These are phyloP conservation scores for Bathelium albidoporum DNA, from an alignment of 495 filamentous ascomycete genomes.

Conservation along the genomic window DNA sequence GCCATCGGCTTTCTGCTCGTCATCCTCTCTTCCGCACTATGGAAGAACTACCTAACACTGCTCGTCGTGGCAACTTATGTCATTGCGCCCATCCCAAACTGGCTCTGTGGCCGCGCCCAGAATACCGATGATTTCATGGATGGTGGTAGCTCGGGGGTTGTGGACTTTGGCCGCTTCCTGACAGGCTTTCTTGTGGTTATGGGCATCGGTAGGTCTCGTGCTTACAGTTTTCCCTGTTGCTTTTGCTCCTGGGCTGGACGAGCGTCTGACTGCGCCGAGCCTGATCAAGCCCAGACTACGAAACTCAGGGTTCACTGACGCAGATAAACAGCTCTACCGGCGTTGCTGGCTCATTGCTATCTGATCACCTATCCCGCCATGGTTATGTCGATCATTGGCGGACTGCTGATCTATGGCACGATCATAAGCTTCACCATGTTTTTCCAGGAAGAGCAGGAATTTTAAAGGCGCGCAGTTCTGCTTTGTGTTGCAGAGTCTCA, in stretches of 20 bases:
- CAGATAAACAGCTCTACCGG: slow-evolving; percentile 63
- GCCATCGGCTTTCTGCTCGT: slow-evolving; percentile 98
- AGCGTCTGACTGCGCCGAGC: no score
- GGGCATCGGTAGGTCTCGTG: slow-evolving; percentile 71
- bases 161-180: slow-evolving; percentile 88
- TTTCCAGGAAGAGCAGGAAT: slow-evolving; percentile 94
- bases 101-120: slow-evolving; percentile 76
- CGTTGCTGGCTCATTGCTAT: slow-evolving; percentile 71
- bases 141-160: slow-evolving; percentile 63
- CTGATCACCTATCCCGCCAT: slow-evolving; percentile 76
- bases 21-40: slow-evolving; percentile 93
- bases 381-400: slow-evolving; percentile 89
- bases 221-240: no score
- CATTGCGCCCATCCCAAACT: slow-evolving; percentile 88
- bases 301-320: neutral
- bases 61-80: slow-evolving; percentile 94
- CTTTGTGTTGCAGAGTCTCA: no score
- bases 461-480: slow-evolving; percentile 31
- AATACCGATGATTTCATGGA: slow-evolving; percentile 98
- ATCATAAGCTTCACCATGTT: slow-evolving; percentile 97
- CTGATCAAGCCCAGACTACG: no score
- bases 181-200: slow-evolving; percentile 97
- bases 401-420: slow-evolving; percentile 90
- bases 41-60: slow-evolving; percentile 82
- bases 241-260: no score